Evolutionary conservation across 2,329 filamentous ascomycete genomes (phyloP).

Genomic region (Penicillium sp.): DNA sequence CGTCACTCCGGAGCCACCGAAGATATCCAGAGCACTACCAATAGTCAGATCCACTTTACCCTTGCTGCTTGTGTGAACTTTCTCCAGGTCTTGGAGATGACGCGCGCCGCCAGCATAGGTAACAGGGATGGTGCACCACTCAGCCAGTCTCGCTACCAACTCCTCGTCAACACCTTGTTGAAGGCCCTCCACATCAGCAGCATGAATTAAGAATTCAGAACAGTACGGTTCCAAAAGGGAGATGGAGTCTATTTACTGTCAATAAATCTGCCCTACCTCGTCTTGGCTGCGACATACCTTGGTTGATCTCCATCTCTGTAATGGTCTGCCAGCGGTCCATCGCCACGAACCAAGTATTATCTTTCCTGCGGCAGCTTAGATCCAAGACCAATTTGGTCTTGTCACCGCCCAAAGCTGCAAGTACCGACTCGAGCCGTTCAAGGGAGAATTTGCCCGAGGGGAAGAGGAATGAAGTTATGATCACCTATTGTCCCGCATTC

Average conservation of each 20-base stretch:
- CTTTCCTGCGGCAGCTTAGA: conserved; percentile 77
- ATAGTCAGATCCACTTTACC: conserved; percentile 91
- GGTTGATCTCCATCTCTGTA: conserved; percentile 88
- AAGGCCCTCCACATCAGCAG: conserved; percentile 91
- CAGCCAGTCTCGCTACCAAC: conserved; percentile 67
- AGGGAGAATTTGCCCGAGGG: conserved; percentile 77
- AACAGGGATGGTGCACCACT: conserved; percentile 87
- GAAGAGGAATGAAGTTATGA: conserved; percentile 94
- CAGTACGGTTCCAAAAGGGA: conserved; percentile 79
- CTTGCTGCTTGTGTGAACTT: conserved; percentile 69
- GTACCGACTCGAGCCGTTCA: conserved; percentile 66
- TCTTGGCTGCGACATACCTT: conserved; percentile 53
- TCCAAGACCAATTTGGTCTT: conserved; percentile 85
- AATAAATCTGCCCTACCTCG: neutral
- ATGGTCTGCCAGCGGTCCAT: conserved; percentile 99
- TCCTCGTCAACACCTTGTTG: conserved; percentile 86
- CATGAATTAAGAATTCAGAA: conserved; percentile 94
- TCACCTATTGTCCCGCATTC: conserved; percentile 61
- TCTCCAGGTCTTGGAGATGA: conserved; percentile 72
- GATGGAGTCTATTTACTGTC: conserved; percentile 64
- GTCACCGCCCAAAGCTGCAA: conserved; percentile 67
- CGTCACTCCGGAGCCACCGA: conserved; percentile 79
- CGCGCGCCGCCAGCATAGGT: conserved; percentile 96
- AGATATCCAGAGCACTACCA: conserved; percentile 92
- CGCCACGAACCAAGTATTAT: conserved; percentile 83